Evolutionary conservation across 257 asterid species (phyloP).

Genomic region (Petunia secreta): DNA sequence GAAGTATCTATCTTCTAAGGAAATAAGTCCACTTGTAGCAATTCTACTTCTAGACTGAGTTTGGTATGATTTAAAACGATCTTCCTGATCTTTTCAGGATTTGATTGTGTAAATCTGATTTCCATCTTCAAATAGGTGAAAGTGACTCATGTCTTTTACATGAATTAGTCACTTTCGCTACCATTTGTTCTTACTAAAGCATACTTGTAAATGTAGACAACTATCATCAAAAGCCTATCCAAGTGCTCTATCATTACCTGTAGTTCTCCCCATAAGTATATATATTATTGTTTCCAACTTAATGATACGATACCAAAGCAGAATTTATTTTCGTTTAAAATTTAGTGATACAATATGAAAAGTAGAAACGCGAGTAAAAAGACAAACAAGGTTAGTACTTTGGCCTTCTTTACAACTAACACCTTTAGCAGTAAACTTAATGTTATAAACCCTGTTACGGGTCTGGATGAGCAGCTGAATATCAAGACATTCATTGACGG

Average conservation of each 20-base stretch:
- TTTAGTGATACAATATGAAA: neutral
- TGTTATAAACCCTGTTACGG: too few species aligned
- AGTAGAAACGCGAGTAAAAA: neutral
- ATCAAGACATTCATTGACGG: too few species aligned
- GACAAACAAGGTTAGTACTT: slow-evolving; percentile 34
- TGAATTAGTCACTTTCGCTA: neutral
- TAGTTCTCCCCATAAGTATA: too few species aligned
- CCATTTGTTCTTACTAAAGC: neutral
- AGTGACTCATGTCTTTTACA: neutral
- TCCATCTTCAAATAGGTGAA: neutral
- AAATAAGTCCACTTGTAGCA: neutral
- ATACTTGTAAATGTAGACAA: neutral
- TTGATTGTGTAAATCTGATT: neutral
- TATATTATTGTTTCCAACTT: too few species aligned
- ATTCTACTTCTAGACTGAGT: neutral
- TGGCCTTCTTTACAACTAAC: slow-evolving; percentile 49
- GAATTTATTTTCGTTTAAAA: too few species aligned
- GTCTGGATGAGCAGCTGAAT: too few species aligned
- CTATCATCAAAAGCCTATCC: neutral
- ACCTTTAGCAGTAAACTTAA: slow-evolving; percentile 56
- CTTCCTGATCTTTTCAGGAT: neutral
- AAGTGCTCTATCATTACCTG: neutral
- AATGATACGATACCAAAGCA: too few species aligned
- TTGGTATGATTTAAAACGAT: neutral
- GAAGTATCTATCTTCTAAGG: neutral